These are phyloP conservation scores for Martiniozyma abietophila DNA, from an alignment of 805 yeast genomes.

Conservation along the genomic window DNA sequence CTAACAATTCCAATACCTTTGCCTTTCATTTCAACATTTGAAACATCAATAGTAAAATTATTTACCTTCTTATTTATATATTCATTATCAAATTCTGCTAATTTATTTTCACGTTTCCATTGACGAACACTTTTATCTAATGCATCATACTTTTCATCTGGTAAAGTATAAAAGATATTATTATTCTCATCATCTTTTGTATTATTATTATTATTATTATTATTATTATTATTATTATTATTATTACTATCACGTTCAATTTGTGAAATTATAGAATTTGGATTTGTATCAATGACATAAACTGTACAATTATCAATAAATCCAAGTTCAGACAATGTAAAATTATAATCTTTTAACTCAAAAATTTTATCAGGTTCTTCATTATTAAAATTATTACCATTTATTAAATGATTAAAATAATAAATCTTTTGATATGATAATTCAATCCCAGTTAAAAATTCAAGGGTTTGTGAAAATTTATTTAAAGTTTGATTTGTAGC, in stretches of 20 bases:
- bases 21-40: constrained; percentile 44
- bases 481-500: constrained; percentile 52
- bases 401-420: constrained; percentile 35
- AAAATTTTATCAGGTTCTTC: not conserved
- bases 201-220: too few relatives aligned
- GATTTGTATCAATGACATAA: not conserved
- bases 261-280: too few relatives aligned
- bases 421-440: constrained; percentile 44
- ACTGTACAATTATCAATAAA: not conserved
- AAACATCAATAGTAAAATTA: too few relatives aligned
- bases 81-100: constrained; percentile 56
- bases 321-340: not conserved
- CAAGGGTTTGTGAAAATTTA: constrained; percentile 46
- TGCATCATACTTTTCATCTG: constrained; percentile 53
- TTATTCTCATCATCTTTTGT: constrained; percentile 24
- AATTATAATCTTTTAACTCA: not conserved
- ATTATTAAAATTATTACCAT: not conserved
- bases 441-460: constrained; percentile 66
- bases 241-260: too few relatives aligned
- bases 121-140: constrained; percentile 55
- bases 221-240: too few relatives aligned
- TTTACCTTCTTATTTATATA: constrained; percentile 26
- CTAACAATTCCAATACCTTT: constrained; percentile 63
- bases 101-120: constrained; percentile 63
- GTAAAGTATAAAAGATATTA: constrained; percentile 34